Evolutionary conservation across 345 rosid species (phyloP).

Genomic region (Carallia brachiata): DNA sequence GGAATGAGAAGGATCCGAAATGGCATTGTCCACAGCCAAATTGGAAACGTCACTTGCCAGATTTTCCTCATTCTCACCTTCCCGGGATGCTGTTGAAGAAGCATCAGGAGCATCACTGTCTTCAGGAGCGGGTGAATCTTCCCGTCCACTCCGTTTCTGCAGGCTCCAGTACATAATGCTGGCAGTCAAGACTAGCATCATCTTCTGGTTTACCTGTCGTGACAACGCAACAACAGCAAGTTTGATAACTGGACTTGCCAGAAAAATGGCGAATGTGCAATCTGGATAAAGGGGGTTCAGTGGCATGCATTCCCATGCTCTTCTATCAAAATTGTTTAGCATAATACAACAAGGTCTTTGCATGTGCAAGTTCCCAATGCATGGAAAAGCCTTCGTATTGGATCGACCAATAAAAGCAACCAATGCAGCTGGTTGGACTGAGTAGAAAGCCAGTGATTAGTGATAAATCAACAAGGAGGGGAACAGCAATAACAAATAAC

Average conservation of each 20-base stretch:
- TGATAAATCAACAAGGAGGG: too few relatives aligned
- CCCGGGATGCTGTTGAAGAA: constrained; percentile 20
- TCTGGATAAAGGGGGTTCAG: background rate
- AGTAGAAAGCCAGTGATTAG: background rate
- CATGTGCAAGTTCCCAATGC: background rate
- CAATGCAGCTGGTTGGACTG: background rate
- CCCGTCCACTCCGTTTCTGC: constrained; percentile 45
- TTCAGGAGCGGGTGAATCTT: constrained; percentile 33
- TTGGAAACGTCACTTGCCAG: constrained; percentile 31
- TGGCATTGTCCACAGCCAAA: constrained; percentile 26
- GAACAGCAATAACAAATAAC: too few relatives aligned
- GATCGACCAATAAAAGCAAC: background rate
- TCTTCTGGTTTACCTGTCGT: constrained; percentile 91
- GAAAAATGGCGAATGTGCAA: background rate
- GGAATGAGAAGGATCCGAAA: constrained; percentile 13
- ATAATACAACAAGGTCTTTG: too few relatives aligned
- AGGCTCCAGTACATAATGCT: constrained; percentile 97
- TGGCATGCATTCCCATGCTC: background rate
- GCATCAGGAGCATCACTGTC: constrained; percentile 23
- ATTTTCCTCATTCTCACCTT: constrained; percentile 24
- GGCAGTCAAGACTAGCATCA: constrained; percentile 88
- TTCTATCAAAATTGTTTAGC: background rate
- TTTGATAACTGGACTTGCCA: background rate
- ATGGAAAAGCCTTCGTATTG: background rate
- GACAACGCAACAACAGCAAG: background rate